phyloP scores from a whole-genome alignment of 225 moss, liverwort and hornwort genomes.

The Lunularia cruciata region DNA sequence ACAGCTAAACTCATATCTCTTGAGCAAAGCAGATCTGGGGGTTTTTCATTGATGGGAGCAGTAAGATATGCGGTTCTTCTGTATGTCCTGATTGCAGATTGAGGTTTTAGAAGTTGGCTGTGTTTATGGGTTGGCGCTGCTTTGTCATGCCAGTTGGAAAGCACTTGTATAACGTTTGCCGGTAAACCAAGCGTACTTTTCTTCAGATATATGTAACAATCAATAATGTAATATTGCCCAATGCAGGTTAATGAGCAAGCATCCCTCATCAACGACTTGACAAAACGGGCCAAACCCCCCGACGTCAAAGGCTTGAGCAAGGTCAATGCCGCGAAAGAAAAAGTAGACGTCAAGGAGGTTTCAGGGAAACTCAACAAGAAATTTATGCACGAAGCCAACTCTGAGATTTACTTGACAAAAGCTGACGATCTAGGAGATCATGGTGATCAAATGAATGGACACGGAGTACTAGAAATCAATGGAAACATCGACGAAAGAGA shows the following conservation, averaged over 20 bases:
- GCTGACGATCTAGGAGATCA: too few relatives aligned
- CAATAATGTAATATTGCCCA: background rate
- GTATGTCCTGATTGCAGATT: too few relatives aligned
- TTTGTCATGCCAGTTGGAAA: background rate
- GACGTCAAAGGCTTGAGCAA: background rate
- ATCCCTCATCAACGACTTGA: conserved; percentile 19
- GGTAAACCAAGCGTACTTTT: background rate
- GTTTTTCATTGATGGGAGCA: background rate
- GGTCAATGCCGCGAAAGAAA: background rate
- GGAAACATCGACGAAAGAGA: background rate
- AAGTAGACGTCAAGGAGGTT: background rate
- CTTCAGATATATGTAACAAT: background rate
- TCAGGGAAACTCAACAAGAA: background rate
- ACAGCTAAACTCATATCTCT: background rate
- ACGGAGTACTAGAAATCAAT: background rate
- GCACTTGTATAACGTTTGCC: background rate
- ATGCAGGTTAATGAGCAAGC: conserved; percentile 25
- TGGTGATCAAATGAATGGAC: background rate
- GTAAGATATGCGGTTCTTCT: too few relatives aligned
- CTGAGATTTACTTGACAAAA: too few relatives aligned
- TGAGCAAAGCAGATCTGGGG: background rate
- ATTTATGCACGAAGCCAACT: background rate
- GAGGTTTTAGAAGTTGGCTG: background rate
- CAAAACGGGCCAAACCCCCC: background rate
- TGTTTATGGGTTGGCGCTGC: background rate